Evolutionary conservation across 352 stramenopile species (phyloP).

Genomic region (Pythium chondricola): DNA sequence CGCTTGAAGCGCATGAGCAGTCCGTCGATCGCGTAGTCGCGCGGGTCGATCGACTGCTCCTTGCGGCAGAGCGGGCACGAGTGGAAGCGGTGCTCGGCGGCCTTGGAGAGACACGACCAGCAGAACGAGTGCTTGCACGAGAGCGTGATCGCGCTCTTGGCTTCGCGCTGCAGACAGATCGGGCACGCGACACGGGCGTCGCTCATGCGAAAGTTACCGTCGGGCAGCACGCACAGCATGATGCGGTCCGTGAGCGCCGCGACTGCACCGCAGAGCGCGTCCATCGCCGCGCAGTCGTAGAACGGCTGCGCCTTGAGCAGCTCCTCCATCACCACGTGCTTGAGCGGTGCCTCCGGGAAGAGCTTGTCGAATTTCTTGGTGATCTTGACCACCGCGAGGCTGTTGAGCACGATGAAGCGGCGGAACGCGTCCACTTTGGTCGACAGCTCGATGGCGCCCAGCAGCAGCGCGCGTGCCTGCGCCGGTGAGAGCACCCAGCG

Average conservation of each 20-base stretch:
- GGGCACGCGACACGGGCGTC: conserved; percentile 44
- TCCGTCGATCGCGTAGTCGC: conserved; percentile 76
- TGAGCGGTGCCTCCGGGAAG: conserved; percentile 20
- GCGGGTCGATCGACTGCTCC: conserved; percentile 67
- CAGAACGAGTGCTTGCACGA: conserved; percentile 74
- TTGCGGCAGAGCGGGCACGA: conserved; percentile 67
- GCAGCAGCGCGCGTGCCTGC: conserved; percentile 44
- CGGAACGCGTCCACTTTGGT: conserved; percentile 63
- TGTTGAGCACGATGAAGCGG: conserved; percentile 75
- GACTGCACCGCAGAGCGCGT: conserved; percentile 43
- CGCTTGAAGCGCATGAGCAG: conserved; percentile 73
- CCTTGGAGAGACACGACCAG: conserved; percentile 74
- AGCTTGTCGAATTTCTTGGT: conserved; percentile 80
- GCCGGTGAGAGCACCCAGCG: conserved; percentile 49
- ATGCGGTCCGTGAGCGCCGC: conserved; percentile 50
- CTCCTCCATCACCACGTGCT: conserved; percentile 35
- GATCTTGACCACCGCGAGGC: conserved; percentile 74
- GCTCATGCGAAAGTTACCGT: conserved; percentile 57
- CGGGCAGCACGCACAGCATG: conserved; percentile 63
- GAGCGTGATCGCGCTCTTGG: conserved; percentile 68
- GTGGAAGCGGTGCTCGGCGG: conserved; percentile 64
- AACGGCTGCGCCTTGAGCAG: conserved; percentile 55
- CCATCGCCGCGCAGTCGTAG: conserved; percentile 50
- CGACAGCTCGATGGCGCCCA: conserved; percentile 56
- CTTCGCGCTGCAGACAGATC: conserved; percentile 56